Evolutionary conservation across 495 filamentous ascomycete genomes (phyloP), one percentile per base, ranked within the genome.

Genomic region (Annulohypoxylon stygium): DNA sequence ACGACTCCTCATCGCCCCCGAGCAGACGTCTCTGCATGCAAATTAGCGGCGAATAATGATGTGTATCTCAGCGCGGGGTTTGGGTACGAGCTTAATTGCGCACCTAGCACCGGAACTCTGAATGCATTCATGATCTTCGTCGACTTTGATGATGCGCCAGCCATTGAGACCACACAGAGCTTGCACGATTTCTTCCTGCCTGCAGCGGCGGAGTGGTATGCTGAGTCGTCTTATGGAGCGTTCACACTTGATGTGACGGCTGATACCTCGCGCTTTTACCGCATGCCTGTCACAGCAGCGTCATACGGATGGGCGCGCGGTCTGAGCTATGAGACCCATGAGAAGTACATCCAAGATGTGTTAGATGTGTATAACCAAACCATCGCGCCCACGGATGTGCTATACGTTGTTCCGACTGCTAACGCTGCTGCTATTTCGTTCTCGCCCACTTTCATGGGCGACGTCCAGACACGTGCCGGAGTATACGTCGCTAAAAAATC

Each of bases 81-180:
- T 55, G 72, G 72, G 7, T 74, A 71, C 47, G 67, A 76, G 36
- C 48, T 68, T 10, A 78, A 78, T 65, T 80, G 78, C 50, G 78
- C 78, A 0, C 78, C 78, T 9, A 78, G 76, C 53, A 73, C 69
- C 5, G 78, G 78, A 18, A 71, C 75, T 2, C 64, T 80, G n/a
- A 69, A 26, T 25, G 76, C 70, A 20, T 80, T 78, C 73, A 80
- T 80, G 78, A 48, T 80, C 16, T 80, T 80, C 61, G 70, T 80
- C 33, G 78, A 80, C 48, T 80, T 80, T 45, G 25, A 53, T 2
- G 78, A 80, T 30, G 45, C 65, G n/a, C 1, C 7, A 6, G 70
- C 73, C n/a, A 60, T 53, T 26, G 78, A 80, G 20, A 75, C 74
- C 11, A 70, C 78, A 0, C 37, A 75, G 63, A 70, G 63, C 18